phyloP scores from a whole-genome alignment of 1,284 basidiomycete genomes.

The Leccinum fallax region DNA sequence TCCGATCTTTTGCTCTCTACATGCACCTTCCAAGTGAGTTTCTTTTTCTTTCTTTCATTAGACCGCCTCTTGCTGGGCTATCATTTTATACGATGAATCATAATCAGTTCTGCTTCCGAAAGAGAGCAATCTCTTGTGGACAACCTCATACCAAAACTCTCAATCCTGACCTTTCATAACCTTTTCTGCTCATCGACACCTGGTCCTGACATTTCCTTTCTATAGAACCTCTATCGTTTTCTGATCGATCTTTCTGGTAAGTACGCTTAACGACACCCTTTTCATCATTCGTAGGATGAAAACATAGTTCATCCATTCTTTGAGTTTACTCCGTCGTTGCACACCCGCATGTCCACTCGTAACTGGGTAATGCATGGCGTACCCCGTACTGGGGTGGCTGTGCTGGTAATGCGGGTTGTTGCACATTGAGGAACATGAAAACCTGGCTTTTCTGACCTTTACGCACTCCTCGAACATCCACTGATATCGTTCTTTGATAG shows the following conservation, averaged over 20 bases:
- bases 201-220: slow-evolving; percentile 1
- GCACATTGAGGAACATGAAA: slow-evolving; percentile 57
- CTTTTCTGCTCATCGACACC: neutral
- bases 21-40: neutral
- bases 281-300: slow-evolving; percentile 46
- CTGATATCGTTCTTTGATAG: slow-evolving; percentile 14
- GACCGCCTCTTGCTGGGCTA: neutral
- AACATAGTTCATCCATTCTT: slow-evolving; percentile 84
- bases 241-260: slow-evolving; percentile 16
- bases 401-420: slow-evolving; percentile 40
- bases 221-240: neutral
- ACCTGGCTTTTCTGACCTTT: slow-evolving; percentile 67
- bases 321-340: slow-evolving; percentile 49
- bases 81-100: slow-evolving; percentile 50
- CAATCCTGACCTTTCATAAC: slow-evolving; percentile 43
- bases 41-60: fast-evolving
- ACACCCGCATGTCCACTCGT: slow-evolving; percentile 39
- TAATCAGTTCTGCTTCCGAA: slow-evolving; percentile 85
- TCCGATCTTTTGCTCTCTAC: neutral
- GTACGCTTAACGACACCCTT: slow-evolving; percentile 10
- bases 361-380: slow-evolving; percentile 36
- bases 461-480: neutral
- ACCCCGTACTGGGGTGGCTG: slow-evolving; percentile 51
- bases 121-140: slow-evolving; percentile 72
- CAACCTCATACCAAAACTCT: slow-evolving; percentile 59